Evolutionary conservation across 2,329 filamentous ascomycete genomes (phyloP).

Genomic region (Drechslerella coelobrocha): DNA sequence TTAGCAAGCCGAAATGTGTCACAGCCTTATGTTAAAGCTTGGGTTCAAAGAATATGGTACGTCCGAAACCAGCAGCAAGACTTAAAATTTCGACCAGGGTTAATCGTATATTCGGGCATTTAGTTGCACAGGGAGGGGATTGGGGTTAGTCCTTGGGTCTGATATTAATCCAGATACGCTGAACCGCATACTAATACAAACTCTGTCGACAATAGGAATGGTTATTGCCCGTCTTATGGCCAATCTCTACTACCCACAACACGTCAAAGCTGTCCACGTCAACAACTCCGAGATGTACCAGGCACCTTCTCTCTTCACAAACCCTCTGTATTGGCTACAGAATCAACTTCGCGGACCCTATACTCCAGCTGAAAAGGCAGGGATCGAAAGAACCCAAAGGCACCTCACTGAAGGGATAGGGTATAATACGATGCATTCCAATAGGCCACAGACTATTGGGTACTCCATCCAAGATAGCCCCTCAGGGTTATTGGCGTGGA

Average conservation of each 20-base stretch:
- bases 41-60: constrained; percentile 69
- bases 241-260: constrained; percentile 57
- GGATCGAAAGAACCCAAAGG: constrained; percentile 65
- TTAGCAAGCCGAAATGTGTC: constrained; percentile 70
- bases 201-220: constrained; percentile 60
- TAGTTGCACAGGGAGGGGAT: constrained; percentile 69
- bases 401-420: constrained; percentile 66
- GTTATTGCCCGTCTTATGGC: constrained; percentile 66
- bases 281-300: constrained; percentile 65
- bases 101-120: not conserved
- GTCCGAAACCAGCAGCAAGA: constrained; percentile 10
- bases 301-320: constrained; percentile 62
- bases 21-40: constrained; percentile 73
- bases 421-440: constrained; percentile 69
- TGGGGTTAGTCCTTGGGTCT: constrained; percentile 72
- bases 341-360: constrained; percentile 65
- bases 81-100: too few species aligned
- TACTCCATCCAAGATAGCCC: constrained; percentile 74
- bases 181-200: not conserved
- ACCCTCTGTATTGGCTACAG: constrained; percentile 67
- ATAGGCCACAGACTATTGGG: constrained; percentile 75
- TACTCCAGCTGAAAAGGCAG: constrained; percentile 62
- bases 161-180: not conserved
- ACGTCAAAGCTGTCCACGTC: constrained; percentile 65
- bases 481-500: constrained; percentile 75